Evolutionary conservation across 768 basidiomycete species (phyloP), one percentile per base, ranked within the genome.

Genomic region (Hydnomerulius pinastri): DNA sequence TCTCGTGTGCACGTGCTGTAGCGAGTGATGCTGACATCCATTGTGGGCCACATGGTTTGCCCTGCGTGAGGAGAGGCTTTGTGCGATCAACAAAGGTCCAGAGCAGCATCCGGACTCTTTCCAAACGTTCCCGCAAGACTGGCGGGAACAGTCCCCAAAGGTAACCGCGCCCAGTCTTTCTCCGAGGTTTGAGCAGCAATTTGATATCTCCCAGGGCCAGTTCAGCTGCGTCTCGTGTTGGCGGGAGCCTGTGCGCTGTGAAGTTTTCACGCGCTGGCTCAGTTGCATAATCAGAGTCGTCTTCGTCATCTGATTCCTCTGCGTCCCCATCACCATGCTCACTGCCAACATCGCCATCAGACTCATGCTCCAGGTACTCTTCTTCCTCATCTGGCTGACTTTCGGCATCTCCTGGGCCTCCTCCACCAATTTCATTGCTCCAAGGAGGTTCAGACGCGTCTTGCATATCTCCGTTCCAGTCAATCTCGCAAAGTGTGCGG

Each of bases 11-110:
- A 30, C 25, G 21, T 18, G 30, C 42, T 15, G 42, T 21, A n/a
- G 18, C 24, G 20, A 43, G 32, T 30, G 49, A 50, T 20, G 42
- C 18, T 30, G 49, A 29, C 3, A 35, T 44, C 49, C 42, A 44
- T 23, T 44, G 32, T 20, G 25, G 32, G 8, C 18, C 33, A 28
- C 10, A 6, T 1, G 29, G 15, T 41, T 28, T n/a, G 15, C 7
- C 21, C 25, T 30, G 48, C 8, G 18, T 13, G 7, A 41, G 20
- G 2, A 17, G 27, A 25, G 27, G 10, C 13, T 21, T 20, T 6
- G 20, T 32, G 5, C 1, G 20, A 13, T 32, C 24, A 6, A 33
- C 13, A 36, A 33, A 50, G 12, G 13, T 50, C 42, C 30, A 43
- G 11, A 50, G 27, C 20, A 50, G 25, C 8, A 11, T 33, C 20